Percentiles rank a stretch among this genome's conserved stretches.
These are phyloP conservation scores for Phytophthora parvispora DNA, from an alignment of 352 stramenopile species.

Conservation along the genomic window DNA sequence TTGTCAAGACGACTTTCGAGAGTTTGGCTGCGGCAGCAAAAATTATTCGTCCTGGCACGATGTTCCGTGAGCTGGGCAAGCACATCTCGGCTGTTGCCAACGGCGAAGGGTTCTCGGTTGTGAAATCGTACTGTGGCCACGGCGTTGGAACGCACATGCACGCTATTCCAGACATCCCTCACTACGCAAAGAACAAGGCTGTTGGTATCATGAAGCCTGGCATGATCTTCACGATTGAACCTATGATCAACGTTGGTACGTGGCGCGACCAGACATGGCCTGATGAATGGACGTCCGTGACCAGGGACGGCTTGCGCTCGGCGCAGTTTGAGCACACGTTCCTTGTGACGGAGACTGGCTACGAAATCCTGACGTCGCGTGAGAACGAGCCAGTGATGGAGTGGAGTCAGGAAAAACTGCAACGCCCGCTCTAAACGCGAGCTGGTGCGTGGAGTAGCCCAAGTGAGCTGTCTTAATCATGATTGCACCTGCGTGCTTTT, in stretches of 20 bases:
- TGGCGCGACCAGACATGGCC: constrained; percentile 95
- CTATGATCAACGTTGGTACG: constrained; percentile 99
- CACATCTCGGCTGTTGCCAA: constrained; percentile 93
- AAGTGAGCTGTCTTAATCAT: not conserved
- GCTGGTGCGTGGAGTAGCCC: not conserved
- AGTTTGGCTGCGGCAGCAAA: constrained; percentile 89
- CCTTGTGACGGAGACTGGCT: constrained; percentile 97
- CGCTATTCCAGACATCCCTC: constrained; percentile 97
- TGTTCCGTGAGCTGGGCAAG: constrained; percentile 97
- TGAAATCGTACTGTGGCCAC: constrained; percentile 98
- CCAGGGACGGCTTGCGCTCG: constrained; percentile 94
- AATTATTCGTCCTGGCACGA: constrained; percentile 95
- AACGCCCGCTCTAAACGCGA: constrained; percentile 49
- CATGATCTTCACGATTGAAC: constrained; percentile 99
- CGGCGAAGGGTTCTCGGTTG: constrained; percentile 92
- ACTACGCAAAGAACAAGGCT: constrained; percentile 99
- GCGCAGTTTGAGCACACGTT: constrained; percentile 99
- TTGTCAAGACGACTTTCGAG: constrained; percentile 97
- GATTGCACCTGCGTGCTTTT: constrained; percentile 3
- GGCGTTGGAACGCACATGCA: constrained; percentile 99
- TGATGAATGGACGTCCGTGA: constrained; percentile 99
- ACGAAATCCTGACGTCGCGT: constrained; percentile 96
- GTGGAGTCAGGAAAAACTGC: constrained; percentile 82
- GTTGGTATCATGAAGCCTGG: constrained; percentile 97
- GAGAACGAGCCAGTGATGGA: constrained; percentile 88